Base-by-base conservation (phyloP, 805 yeast species). In the Candida orba region DNA sequence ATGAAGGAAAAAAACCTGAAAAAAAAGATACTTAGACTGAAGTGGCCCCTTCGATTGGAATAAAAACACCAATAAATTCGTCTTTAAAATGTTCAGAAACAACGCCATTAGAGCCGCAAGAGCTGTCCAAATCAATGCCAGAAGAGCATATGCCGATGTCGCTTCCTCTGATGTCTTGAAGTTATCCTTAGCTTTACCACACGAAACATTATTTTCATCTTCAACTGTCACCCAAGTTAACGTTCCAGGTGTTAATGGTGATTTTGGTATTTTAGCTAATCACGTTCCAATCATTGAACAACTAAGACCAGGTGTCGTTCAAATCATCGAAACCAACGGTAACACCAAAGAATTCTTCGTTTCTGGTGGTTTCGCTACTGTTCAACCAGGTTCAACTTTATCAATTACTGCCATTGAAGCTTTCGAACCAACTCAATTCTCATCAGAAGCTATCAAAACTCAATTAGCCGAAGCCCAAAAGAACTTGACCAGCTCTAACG, bases 241-340 rank as follows among this genome's bases (percentile, higher is more conserved):
- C 73, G 75, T 93, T 56, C 99, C 99, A 62, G 95, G 96, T 52
- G 76, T 83, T 60, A 81, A 93, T 55, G 99, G 99, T 67, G 95
- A 86, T 64, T 79, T 91, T 69, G 99, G 99, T 86, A 79, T 93
- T 54, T 74, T 93, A 64, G 96, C 98, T 58, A 84, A 87, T 74
- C 99, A 93, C 80, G 96, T 93, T 62, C 98, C 99, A 60, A 79
- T 85, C 59, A 88, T 91, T 52, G 98, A 93, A 73, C 95, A 93
- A 76, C 81, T 93, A 66, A 78, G 81, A 63, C 96, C 99, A 58
- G 99, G 99, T 68, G 76, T 93, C 50, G 84, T 93, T 59, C 96
- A 90, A 69, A 80, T 93, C 63, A 83, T 87, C 54, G 91, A 87
- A 68, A 67, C 84, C 44, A 74, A 76, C 48, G 84, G 84, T 58